Conservation (phyloP, 148 eudicot genomes). For the Arbutus unedo region DNA sequence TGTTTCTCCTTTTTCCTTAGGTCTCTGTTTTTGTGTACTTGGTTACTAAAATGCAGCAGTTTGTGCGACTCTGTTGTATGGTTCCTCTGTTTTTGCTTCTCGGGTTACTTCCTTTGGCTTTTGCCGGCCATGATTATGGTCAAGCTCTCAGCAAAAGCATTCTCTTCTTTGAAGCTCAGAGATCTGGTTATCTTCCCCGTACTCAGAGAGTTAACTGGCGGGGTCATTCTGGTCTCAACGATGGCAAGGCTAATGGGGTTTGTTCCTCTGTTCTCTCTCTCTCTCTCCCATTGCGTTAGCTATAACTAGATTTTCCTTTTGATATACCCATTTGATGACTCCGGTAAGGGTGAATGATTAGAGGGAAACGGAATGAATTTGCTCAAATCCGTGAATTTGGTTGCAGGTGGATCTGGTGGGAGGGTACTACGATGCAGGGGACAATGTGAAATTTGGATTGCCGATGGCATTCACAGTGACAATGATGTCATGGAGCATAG, state of each 20-base stretch:
- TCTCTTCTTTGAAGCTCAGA: constrained; percentile 91
- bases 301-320: not conserved
- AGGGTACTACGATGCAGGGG: constrained; percentile 99
- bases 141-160: constrained; percentile 85
- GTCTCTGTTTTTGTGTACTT: not conserved
- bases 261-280: constrained; percentile 3
- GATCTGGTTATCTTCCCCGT: constrained; percentile 85
- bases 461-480: constrained; percentile 97
- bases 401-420: constrained; percentile 92
- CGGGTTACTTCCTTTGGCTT: constrained; percentile 31
- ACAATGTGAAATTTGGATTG: constrained; percentile 93
- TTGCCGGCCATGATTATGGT: constrained; percentile 74
- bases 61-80: constrained; percentile 31
- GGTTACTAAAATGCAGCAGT: constrained; percentile 25
- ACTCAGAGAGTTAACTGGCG: constrained; percentile 90
- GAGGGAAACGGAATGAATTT: not conserved
- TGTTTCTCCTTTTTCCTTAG: not conserved
- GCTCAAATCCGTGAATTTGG: not conserved
- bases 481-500: constrained; percentile 97
- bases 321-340: not conserved
- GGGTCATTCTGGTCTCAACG: constrained; percentile 75
- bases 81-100: constrained; percentile 39
- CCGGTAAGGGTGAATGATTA: no score
- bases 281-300: not conserved
- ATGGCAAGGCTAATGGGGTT: constrained; percentile 87